phyloP scores from a whole-genome alignment of 1,284 basidiomycete species.

The Fistulina hepatica region DNA sequence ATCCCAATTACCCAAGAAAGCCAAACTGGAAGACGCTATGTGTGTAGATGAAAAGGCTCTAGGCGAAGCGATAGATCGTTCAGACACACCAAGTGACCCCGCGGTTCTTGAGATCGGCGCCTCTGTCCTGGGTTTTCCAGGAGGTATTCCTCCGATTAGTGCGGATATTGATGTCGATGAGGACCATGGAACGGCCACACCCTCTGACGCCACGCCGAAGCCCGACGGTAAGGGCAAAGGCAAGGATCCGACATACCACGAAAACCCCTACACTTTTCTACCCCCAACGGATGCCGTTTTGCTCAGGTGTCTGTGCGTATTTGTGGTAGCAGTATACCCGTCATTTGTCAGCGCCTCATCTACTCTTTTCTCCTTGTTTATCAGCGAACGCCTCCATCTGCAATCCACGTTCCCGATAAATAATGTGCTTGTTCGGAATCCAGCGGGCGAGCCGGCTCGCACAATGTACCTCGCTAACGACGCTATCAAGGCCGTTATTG shows the following conservation, averaged over 20 bases:
- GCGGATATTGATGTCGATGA: too few species aligned
- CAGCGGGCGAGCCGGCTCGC: conserved; percentile 65
- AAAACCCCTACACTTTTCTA: conserved; percentile 85
- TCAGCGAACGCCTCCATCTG: conserved; percentile 67
- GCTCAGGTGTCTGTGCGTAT: conserved; percentile 53
- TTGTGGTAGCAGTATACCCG: neutral
- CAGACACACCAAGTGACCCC: too few species aligned
- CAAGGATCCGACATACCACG: conserved; percentile 56
- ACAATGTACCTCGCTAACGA: conserved; percentile 88
- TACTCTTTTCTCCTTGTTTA: conserved; percentile 3
- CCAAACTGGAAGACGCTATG: too few species aligned
- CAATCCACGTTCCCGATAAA: conserved; percentile 61
- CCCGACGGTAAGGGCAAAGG: conserved; percentile 1
- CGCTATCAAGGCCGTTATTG: conserved; percentile 70
- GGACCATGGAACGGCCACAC: too few species aligned
- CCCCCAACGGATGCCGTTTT: conserved; percentile 62
- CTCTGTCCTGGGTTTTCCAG: too few species aligned
- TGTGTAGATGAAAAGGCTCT: conserved; percentile 14
- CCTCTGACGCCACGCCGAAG: neutral
- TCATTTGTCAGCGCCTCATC: conserved; percentile 5
- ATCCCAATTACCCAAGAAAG: too few species aligned
- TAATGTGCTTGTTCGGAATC: conserved; percentile 84
- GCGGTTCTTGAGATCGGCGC: too few species aligned
- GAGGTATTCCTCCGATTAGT: too few species aligned
- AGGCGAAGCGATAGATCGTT: too few species aligned